These are phyloP conservation scores for Diphasiastrum complanatum DNA, from an alignment of 83 land plant species.

Conservation along the genomic window DNA sequence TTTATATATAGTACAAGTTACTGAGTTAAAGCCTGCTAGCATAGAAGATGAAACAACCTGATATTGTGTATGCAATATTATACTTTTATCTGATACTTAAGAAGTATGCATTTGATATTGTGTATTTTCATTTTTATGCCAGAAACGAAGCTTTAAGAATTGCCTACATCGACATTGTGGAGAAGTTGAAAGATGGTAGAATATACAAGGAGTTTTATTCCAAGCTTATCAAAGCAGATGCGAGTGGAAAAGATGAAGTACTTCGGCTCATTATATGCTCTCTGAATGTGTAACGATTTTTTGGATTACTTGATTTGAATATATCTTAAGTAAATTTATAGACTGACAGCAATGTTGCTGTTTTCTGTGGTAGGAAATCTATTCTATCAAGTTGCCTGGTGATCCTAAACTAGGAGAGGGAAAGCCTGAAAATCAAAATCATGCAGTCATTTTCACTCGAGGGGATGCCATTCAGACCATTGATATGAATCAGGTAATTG, in stretches of 20 bases:
- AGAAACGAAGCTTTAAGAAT: constrained; percentile 23
- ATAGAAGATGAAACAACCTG: too few species aligned
- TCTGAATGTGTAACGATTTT: not conserved
- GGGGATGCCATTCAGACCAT: constrained; percentile 32
- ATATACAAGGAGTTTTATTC: constrained; percentile 18
- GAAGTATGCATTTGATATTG: too few species aligned
- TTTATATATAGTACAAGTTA: too few species aligned
- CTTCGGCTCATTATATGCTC: not conserved
- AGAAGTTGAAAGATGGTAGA: constrained; percentile 1
- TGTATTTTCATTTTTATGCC: too few species aligned
- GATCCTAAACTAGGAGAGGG: constrained; percentile 24
- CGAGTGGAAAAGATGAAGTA: constrained; percentile 23
- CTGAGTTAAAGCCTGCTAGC: too few species aligned
- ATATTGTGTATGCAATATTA: too few species aligned
- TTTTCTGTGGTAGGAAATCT: constrained; percentile 21
- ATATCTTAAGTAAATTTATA: not conserved
- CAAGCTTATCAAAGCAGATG: constrained; percentile 25
- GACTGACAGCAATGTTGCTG: not conserved
- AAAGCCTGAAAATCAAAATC: constrained; percentile 35
- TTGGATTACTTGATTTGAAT: not conserved
- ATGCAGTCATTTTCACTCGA: constrained; percentile 32
- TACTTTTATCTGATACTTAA: too few species aligned
- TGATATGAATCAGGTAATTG: constrained; percentile 41
- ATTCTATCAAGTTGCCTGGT: constrained; percentile 26
- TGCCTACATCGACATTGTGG: constrained; percentile 22